Percentiles rank a stretch among this genome's conserved stretches.
Evolutionary conservation across 352 stramenopile genomes (phyloP).

Genomic region (Pilasporangium apinafurcum): DNA sequence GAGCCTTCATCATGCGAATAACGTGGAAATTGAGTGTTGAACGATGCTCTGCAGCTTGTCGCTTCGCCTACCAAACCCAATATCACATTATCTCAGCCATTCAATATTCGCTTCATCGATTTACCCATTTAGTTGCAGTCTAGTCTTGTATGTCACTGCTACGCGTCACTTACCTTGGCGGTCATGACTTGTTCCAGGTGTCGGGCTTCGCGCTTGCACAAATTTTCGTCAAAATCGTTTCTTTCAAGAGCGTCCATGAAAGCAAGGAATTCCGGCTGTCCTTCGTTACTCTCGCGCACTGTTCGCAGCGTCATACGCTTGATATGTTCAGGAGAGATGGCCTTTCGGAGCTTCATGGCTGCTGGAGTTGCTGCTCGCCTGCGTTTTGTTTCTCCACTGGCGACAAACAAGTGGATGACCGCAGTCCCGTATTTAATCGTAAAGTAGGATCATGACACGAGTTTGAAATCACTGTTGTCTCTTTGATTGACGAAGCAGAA

Average conservation of each 20-base stretch:
- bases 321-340: slow-evolving; percentile 82
- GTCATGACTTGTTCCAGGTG: slow-evolving; percentile 77
- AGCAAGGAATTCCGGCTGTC: slow-evolving; percentile 70
- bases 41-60: slow-evolving; percentile 59
- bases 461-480: neutral
- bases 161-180: slow-evolving; percentile 41
- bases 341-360: slow-evolving; percentile 76
- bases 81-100: neutral
- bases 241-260: slow-evolving; percentile 80
- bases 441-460: neutral
- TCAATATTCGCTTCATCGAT: no score
- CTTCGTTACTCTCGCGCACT: slow-evolving; percentile 70
- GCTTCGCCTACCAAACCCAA: slow-evolving; percentile 28
- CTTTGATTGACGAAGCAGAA: neutral
- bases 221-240: slow-evolving; percentile 79
- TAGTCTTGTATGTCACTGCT: no score
- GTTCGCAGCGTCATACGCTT: slow-evolving; percentile 89
- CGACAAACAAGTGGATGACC: slow-evolving; percentile 2
- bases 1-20: slow-evolving; percentile 82
- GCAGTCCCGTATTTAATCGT: neutral
- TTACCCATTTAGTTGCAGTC: no score
- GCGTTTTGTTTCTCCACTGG: neutral
- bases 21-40: slow-evolving; percentile 87
- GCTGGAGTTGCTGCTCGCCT: slow-evolving; percentile 1
- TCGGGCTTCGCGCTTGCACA: slow-evolving; percentile 78